Conservation (phyloP, 129 eudicot species). For the Silybum marianum region DNA sequence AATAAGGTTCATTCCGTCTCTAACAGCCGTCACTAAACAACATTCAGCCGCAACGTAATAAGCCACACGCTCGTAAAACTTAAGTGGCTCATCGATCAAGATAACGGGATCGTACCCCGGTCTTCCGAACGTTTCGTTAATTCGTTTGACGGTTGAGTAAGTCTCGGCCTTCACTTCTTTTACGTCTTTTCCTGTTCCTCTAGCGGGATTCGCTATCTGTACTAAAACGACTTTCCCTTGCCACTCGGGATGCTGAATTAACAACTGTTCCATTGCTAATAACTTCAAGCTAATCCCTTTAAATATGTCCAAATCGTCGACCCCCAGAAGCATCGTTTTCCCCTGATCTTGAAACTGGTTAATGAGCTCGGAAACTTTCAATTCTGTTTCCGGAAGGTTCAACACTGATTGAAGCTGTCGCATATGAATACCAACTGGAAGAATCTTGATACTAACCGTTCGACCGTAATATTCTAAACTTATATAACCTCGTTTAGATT, state of each 20-base stretch:
- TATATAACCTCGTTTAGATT: conserved; percentile 82
- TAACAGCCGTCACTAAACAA: conserved; percentile 80
- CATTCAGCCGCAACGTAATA: conserved; percentile 80
- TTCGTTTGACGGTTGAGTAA: conserved; percentile 56
- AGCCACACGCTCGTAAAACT: conserved; percentile 69
- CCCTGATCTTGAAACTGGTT: conserved; percentile 52
- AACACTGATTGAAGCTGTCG: conserved; percentile 67
- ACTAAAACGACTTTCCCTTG: conserved; percentile 79
- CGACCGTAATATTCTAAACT: conserved; percentile 87
- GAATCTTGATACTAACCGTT: conserved; percentile 72
- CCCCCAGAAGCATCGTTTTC: conserved; percentile 71
- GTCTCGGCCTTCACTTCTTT: conserved; percentile 79
- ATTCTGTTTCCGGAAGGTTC: conserved; percentile 64
- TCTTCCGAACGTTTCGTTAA: conserved; percentile 61
- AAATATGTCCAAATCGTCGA: conserved; percentile 84
- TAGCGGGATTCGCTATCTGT: conserved; percentile 91
- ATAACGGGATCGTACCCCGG: conserved; percentile 72
- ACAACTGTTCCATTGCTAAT: conserved; percentile 77
- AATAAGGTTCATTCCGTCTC: conserved; percentile 89
- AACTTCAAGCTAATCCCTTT: conserved; percentile 81
- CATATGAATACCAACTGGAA: conserved; percentile 88
- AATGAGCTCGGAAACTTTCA: conserved; percentile 63
- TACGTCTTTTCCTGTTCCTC: conserved; percentile 82
- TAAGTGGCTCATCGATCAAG: conserved; percentile 60
- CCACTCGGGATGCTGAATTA: conserved; percentile 82